A percentile compares a stretch with the other conserved stretches of the same genome.
phyloP scores from a whole-genome alignment of 2,329 filamentous ascomycete genomes.

The Exophiala dermatitidis region DNA sequence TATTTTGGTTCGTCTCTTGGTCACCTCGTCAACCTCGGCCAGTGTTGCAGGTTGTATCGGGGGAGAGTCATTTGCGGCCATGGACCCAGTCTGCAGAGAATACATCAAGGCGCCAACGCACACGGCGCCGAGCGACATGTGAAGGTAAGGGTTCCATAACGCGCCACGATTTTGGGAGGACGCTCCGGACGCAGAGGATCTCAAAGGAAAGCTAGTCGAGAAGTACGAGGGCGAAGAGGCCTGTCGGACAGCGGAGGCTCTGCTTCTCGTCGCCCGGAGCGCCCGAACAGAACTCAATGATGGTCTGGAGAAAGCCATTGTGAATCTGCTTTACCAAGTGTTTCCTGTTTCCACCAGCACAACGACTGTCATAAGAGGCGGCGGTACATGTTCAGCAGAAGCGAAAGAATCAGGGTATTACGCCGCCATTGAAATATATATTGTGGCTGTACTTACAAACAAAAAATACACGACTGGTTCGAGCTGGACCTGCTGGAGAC shows the following conservation, averaged over 20 bases:
- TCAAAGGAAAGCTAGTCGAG: slow-evolving; percentile 26
- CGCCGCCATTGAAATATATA: background rate
- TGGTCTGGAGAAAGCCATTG: slow-evolving; percentile 10
- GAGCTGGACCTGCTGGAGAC: too few species aligned
- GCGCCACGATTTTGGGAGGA: slow-evolving; percentile 29
- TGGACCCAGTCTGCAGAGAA: slow-evolving; percentile 41
- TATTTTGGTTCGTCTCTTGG: slow-evolving; percentile 70
- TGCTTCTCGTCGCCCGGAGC: slow-evolving; percentile 1
- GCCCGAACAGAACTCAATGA: slow-evolving; percentile 15
- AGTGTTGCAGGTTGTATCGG: slow-evolving; percentile 46
- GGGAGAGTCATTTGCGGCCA: slow-evolving; percentile 26
- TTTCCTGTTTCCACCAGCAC: background rate
- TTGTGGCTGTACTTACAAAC: too few species aligned
- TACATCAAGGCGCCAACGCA: slow-evolving; percentile 45
- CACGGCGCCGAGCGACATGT: slow-evolving; percentile 43
- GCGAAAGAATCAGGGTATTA: background rate
- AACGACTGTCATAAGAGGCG: background rate
- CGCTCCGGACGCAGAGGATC: background rate
- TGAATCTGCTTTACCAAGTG: background rate
- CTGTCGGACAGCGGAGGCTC: background rate
- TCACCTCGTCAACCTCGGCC: slow-evolving; percentile 73
- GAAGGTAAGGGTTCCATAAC: slow-evolving; percentile 42
- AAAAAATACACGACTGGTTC: too few species aligned
- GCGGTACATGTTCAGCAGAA: background rate
- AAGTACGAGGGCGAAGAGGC: slow-evolving; percentile 17